Evolutionary conservation across 305 asterid species (phyloP).

Genomic region (Fraxinus xanthoxyloides): DNA sequence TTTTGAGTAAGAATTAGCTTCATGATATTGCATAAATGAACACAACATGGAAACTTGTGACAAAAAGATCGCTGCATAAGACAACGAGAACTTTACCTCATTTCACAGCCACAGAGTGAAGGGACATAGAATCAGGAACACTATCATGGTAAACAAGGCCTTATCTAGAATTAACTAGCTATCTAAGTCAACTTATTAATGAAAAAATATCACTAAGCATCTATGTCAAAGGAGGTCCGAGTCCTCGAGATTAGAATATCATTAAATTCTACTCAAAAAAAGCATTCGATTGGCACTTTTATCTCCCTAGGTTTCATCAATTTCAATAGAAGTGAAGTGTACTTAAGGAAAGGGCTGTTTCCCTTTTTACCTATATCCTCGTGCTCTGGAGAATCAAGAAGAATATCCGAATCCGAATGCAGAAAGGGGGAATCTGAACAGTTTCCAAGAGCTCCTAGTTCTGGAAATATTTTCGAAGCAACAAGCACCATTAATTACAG

Average conservation of each 20-base stretch:
- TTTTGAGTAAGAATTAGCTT: not conserved
- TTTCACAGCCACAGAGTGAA: not conserved
- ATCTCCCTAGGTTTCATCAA: not conserved
- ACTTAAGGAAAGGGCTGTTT: not conserved
- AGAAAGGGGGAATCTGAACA: conserved; percentile 73
- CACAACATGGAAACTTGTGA: not conserved
- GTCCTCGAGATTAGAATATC: not conserved
- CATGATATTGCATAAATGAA: not conserved
- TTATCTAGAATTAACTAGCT: not conserved
- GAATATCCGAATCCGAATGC: conserved; percentile 74
- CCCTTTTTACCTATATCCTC: conserved; percentile 57
- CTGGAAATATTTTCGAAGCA: conserved; percentile 37
- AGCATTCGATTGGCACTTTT: not conserved
- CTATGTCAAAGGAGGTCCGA: not conserved
- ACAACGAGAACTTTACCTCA: not conserved
- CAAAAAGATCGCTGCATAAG: not conserved
- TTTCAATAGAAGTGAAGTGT: conserved; percentile 8
- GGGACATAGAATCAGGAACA: not conserved
- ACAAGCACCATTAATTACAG: not conserved
- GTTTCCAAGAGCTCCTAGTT: conserved; percentile 74
- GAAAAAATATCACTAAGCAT: not conserved
- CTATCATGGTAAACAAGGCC: not conserved
- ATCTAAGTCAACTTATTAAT: not conserved
- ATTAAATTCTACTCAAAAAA: not conserved
- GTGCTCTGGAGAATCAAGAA: conserved; percentile 69